Evolutionary conservation across 768 basidiomycete genomes (phyloP), one percentile per base, ranked within the genome.

Genomic region (Kwoniella bestiolae): DNA sequence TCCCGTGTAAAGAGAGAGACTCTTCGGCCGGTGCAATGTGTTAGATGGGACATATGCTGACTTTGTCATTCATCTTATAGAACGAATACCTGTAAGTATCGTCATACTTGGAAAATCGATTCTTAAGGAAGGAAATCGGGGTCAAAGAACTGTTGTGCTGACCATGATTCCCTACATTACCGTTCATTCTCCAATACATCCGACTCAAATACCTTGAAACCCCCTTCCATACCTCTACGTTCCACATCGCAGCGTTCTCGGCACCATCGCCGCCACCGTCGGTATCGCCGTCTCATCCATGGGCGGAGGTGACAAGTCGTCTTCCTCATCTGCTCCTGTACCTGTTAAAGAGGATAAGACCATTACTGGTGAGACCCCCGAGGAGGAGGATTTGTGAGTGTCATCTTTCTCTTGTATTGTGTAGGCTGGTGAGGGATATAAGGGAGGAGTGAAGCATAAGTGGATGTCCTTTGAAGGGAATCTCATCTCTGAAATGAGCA

Each of bases 61-160:
- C 18, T 21, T 38, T 26, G n/a, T 14, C 2, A 44, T 57, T 11
- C 7, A 38, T 5, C 0, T 25, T 28, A 14, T 35, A 81, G 79
- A 81, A 79, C 72, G 79, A 81, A 73, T 81, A 81, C 75, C 69
- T 81, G 79, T 80, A 65, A 57, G 78, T 60, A 31, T 52, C 23
- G 14, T 25, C 31, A 31, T 26, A n/a, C n/a, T n/a, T n/a, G n/a
- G n/a, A n/a, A n/a, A n/a, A n/a, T n/a, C n/a, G n/a, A n/a, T n/a
- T n/a, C n/a, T n/a, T 12, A 31, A 23, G 14, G n/a, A 6, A 25
- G 46, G 5, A 23, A 21, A 23, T 51, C 49, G 18, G 46, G 45
- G 25, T 5, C 45, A 23, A 47, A 18, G 45, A 23, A 47, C 38
- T 44, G 38, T 44, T n/a, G 23, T 47, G 16, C 23, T 25, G 18